phyloP scores from a whole-genome alignment of 306 rosid genomes.

The Echinosophora koreensis region DNA sequence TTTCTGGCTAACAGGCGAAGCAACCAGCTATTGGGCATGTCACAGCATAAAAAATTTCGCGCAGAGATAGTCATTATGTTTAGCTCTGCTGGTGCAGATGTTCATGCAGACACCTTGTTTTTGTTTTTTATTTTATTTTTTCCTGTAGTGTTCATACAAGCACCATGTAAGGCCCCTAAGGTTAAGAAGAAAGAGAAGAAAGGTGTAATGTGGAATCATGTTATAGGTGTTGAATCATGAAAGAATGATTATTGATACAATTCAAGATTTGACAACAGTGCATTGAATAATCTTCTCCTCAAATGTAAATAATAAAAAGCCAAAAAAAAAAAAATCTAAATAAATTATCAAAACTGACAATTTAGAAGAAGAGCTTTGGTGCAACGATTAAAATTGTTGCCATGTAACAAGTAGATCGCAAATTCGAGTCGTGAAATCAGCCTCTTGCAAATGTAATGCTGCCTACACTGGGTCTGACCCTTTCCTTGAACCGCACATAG shows the following conservation, averaged over 20 bases:
- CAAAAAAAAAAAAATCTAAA: background rate
- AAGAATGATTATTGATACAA: background rate
- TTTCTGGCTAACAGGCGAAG: no score
- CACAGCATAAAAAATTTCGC: background rate
- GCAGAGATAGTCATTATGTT: no score
- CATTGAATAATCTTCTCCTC: background rate
- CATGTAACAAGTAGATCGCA: no score
- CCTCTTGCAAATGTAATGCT: no score
- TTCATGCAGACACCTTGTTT: background rate
- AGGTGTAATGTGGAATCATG: background rate
- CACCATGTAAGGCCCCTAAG: background rate
- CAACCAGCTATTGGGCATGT: background rate
- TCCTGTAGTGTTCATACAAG: background rate
- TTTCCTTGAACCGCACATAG: no score
- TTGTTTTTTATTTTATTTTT: background rate
- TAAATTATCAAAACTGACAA: constrained; percentile 38
- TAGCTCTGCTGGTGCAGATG: background rate
- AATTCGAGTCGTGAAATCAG: no score
- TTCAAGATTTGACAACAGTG: background rate
- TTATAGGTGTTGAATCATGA: background rate
- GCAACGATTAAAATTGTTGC: no score
- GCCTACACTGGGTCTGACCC: no score
- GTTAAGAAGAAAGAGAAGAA: background rate
- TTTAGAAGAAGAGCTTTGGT: background rate
- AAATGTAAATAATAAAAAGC: constrained; percentile 30